phyloP scores from a whole-genome alignment of 192 early-diverging fungal species.

The Coemansia sp. region DNA sequence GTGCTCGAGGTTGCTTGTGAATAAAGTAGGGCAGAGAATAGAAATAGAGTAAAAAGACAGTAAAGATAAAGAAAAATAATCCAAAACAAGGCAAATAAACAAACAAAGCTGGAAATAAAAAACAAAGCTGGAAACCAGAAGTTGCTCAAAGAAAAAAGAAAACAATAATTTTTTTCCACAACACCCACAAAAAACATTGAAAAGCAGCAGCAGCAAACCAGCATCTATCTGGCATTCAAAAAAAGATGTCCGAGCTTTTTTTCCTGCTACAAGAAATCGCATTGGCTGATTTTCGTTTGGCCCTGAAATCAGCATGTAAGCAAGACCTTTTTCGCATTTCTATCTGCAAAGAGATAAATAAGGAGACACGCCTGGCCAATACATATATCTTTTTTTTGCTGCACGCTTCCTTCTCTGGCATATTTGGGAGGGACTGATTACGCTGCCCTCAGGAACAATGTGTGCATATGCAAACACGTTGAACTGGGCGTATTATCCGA shows the following conservation, averaged over 20 bases:
- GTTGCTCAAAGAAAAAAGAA: constrained; percentile 4
- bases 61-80: constrained; percentile 5
- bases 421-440: background rate
- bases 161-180: background rate
- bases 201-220: background rate
- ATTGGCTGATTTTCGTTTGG: background rate
- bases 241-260: background rate
- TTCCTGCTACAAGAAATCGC: background rate
- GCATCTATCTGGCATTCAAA: background rate
- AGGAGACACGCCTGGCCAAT: background rate
- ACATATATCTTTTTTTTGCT: background rate
- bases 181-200: background rate
- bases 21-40: background rate
- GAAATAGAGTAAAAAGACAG: constrained; percentile 1
- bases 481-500: background rate
- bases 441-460: background rate
- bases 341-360: background rate
- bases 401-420: background rate
- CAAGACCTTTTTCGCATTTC: no score
- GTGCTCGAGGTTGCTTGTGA: background rate
- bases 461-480: background rate
- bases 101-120: background rate
- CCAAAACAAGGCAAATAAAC: background rate
- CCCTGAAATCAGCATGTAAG: constrained; percentile 1
- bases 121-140: constrained; percentile 6